These are phyloP conservation scores for Lichtheimia corymbifera DNA, from an alignment of 371 early-diverging fungal genomes.

Conservation along the genomic window DNA sequence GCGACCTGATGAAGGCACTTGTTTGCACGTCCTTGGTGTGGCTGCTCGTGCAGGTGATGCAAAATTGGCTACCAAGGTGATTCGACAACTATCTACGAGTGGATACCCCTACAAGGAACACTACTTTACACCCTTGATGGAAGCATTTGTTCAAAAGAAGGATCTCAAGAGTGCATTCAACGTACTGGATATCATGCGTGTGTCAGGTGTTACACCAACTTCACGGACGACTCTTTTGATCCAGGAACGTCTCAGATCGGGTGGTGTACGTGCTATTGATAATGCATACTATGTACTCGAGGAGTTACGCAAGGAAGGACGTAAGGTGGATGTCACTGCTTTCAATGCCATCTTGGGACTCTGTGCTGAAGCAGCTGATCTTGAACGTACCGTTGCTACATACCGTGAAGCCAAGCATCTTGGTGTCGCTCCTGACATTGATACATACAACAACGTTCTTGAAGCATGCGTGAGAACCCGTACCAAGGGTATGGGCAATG, in stretches of 20 bases:
- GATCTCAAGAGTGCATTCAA: conserved; percentile 67
- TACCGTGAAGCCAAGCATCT: conserved; percentile 54
- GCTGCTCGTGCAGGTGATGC: conserved; percentile 64
- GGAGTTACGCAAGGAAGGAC: conserved; percentile 49
- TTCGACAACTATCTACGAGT: conserved; percentile 53
- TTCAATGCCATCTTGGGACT: conserved; percentile 67
- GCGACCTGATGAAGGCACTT: conserved; percentile 68
- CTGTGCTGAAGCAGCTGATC: conserved; percentile 49
- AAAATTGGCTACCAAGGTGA: conserved; percentile 57
- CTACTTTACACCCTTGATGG: conserved; percentile 73
- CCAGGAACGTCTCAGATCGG: conserved; percentile 17
- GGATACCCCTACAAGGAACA: conserved; percentile 64
- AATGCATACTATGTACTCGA: conserved; percentile 55
- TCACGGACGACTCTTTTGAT: conserved; percentile 44
- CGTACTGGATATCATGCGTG: conserved; percentile 68
- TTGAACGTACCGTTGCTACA: conserved; percentile 56
- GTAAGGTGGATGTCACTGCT: conserved; percentile 56
- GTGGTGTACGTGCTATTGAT: conserved; percentile 40
- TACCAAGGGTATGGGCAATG: conserved; percentile 58
- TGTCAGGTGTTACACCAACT: conserved; percentile 48
- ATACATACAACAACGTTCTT: conserved; percentile 67
- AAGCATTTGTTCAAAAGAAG: conserved; percentile 57
- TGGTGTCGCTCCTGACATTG: conserved; percentile 51
- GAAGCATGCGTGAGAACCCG: conserved; percentile 54
- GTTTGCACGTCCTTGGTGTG: conserved; percentile 55